A percentile compares a stretch with the other conserved stretches of the same genome.
Conservation (phyloP, 768 basidiomycete species). For the Phylloporus sp. region DNA sequence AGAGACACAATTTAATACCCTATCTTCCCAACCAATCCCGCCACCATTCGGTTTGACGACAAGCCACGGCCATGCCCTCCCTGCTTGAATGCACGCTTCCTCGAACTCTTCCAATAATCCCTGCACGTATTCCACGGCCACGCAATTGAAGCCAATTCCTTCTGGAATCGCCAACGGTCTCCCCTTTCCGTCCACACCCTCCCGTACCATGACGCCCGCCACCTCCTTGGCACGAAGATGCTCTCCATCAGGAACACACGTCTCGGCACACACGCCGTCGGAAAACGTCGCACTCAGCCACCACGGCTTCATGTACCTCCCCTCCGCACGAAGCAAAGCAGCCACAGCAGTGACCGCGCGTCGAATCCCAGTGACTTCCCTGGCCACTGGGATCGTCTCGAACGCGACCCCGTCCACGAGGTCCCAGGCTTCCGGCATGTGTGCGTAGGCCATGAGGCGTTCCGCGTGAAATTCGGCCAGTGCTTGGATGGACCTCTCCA, state of each 20-base stretch:
- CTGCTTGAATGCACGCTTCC: constrained; percentile 14
- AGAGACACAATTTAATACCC: constrained; percentile 25
- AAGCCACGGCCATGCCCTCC: constrained; percentile 40
- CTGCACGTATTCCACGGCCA: constrained; percentile 42
- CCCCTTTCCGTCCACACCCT: constrained; percentile 10
- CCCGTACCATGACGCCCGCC: constrained; percentile 36
- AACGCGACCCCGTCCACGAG: constrained; percentile 63
- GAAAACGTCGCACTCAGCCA: constrained; percentile 71
- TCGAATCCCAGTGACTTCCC: constrained; percentile 64
- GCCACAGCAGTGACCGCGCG: constrained; percentile 46
- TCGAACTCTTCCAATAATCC: constrained; percentile 36
- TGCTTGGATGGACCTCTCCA: constrained; percentile 40
- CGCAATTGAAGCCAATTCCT: constrained; percentile 76
- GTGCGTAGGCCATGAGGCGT: constrained; percentile 51
- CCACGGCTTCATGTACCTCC: constrained; percentile 51
- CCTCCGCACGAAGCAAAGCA: constrained; percentile 15
- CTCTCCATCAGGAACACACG: constrained; percentile 21
- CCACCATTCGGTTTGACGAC: constrained; percentile 73
- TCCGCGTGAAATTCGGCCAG: constrained; percentile 60
- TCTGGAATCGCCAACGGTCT: constrained; percentile 34
- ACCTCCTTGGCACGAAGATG: constrained; percentile 36
- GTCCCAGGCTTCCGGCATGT: constrained; percentile 47
- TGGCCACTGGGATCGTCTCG: constrained; percentile 67
- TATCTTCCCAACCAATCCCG: constrained; percentile 33
- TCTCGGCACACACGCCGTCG: constrained; percentile 42